Percentiles rank a stretch among this genome's conserved stretches.
Conservation (phyloP, 306 rosid species). For the Inga oerstediana region DNA sequence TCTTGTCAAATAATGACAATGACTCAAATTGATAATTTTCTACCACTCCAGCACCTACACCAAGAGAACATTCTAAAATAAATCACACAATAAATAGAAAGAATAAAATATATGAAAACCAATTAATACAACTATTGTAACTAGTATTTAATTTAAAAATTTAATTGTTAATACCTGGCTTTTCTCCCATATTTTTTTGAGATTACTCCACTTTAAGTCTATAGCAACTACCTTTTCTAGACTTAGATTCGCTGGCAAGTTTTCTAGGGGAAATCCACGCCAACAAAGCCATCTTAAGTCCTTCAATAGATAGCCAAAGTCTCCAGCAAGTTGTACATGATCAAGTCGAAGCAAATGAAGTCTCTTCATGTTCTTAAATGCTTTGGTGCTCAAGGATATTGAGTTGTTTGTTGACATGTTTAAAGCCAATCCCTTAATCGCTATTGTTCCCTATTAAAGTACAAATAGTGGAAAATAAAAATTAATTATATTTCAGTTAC, state of each 20-base stretch:
- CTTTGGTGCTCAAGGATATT: background rate
- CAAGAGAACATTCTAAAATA: background rate
- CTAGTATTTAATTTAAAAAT: background rate
- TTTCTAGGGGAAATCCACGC: background rate
- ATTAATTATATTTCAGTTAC: background rate
- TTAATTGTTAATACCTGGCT: background rate
- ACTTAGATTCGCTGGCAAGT: background rate
- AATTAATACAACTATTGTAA: background rate
- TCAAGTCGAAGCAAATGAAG: background rate
- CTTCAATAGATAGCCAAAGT: background rate
- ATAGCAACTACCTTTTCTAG: background rate
- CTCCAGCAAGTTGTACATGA: background rate
- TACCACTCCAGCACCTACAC: background rate
- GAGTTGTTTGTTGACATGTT: background rate
- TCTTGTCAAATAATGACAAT: background rate
- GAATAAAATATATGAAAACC: background rate
- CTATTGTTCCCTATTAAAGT: background rate
- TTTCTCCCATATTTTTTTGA: background rate
- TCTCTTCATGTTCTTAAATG: background rate
- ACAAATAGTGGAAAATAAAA: background rate
- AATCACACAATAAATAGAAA: background rate
- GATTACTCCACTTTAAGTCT: background rate
- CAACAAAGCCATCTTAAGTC: constrained; percentile 4
- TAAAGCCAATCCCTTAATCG: background rate
- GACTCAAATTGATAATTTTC: background rate